Base-by-base conservation (phyloP, 345 rosid species). In the Chamaenerion angustifolium region DNA sequence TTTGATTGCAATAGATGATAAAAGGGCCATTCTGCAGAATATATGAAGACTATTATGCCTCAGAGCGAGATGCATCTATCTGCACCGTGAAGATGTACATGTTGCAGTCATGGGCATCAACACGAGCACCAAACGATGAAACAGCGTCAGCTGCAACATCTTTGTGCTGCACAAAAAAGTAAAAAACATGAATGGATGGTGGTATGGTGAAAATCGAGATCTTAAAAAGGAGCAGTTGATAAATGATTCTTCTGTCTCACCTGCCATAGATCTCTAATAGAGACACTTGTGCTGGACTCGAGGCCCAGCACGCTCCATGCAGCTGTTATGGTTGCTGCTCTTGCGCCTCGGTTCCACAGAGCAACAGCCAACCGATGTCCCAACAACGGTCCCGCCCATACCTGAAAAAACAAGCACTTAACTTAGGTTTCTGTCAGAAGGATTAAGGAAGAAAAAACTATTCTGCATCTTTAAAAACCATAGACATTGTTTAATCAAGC, bases 361-460 rank as follows among this genome's bases (percentile, higher is more conserved):
- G 71, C 95, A 51, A 92, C 82, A 16, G 57, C 93, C 72, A 92
- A 52, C 17, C 88, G 87, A 48, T 76, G 64, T 51, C 66, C 85
- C 16, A 85, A 64, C 63, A 92, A 72, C n/a, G 98, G 96, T 27
- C 98, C 96, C 16, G 88, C 87, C 98, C 98, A 92, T 51, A 92
- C 78, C 95, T 89, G 60, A 40, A 43, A 12, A 8, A 31, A 31
- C 2, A 31, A 31, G 4, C 37, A 31, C 9, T 31, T 31, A n/a
- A 23, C 27, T 23, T 23, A 23, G 27, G 27, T 23, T 23, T 23
- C 27, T 23, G 27, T 23, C 27, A 2, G 5, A 23, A 23, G 27
- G 27, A 5, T 2, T 23, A 23, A n/a, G n/a, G n/a, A n/a, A n/a
- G n/a, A n/a, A n/a, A n/a, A n/a, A n/a, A n/a, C n/a, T n/a, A n/a